Base-by-base conservation (phyloP, 179 eudicot species). In the Pouteria campechiana region DNA sequence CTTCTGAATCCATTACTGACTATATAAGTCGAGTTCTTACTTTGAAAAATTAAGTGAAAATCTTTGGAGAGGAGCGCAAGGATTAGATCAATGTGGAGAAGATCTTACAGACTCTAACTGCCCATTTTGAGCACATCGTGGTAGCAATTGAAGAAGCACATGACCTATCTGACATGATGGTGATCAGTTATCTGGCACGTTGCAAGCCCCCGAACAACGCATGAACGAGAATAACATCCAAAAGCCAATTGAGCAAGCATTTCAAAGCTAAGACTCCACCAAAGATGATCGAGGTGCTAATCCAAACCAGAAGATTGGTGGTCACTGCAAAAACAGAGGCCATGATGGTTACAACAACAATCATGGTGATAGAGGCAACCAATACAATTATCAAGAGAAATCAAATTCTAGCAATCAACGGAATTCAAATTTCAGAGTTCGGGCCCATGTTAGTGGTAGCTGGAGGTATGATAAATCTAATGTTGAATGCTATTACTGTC, bases 141-240 rank as follows among this genome's bases (percentile, higher is more conserved):
- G 58, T 41, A n/a, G 48, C 58, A 5, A 53, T 53, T 15, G 34
- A 33, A 43, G 49, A 53, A 32, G 32, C 49, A 3, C 19, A 53
- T 17, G 41, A 53, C 14, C 19, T 31, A n/a, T 17, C 22, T 17
- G 7, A 4, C 1, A 17, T 39, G 24, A 6, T 25, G 5, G 7
- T 39, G 43, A 39, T 39, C 12, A 17, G 24, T 12, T 39, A 13
- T 19, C 19, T 5, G 12, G 43, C 24, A 5, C 43, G 5, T 16
- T 39, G 2, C 22, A 15, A 19, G 43, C 8, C 22, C 23, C 18
- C 21, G 43, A 39, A 19, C 24, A 39, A 13, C 5, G 22, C 10
- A 5, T 39, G 43, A 5, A 39, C 2, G 4, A 17, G 22, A 39
- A 3, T 4, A 3, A 8, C 7, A 16, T 14, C 4, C 21, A 37